Evolutionary conservation across 2,329 filamentous ascomycete species (phyloP), one percentile per base, ranked within the genome.

Genomic region (Nemania abortiva): DNA sequence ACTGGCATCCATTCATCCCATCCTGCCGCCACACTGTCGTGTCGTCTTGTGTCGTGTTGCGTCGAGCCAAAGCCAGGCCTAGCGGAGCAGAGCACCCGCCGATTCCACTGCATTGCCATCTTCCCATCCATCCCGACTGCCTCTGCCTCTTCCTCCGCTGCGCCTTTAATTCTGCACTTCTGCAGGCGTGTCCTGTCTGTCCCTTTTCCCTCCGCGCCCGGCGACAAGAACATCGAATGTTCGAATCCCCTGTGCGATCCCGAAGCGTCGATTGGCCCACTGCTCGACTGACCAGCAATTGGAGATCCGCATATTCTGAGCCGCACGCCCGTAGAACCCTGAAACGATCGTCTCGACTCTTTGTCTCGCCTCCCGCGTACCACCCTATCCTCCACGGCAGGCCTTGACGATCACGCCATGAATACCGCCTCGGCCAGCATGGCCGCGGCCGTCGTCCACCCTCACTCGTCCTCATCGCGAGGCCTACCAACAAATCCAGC

Each of bases 381-480:
- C 47, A 63, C 53, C 47, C 52, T 61, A 67, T 22, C 66, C 42
- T 37, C 45, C 31, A 24, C 29, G 45, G 45, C 54, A 22, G 20
- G 57, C 31, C 59, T 62, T 47, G 31, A 50, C 49, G 37, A 57
- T 63, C 50, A 52, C 54, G 55, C 63, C 68, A 78, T 78, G 76
- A 74, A 75, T 65, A 74, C 78, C 64, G 75, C 75, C 54, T 66
- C 76, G 57, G 77, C 75, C 56, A 75, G 74, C 45, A 77, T 78
- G 74, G 77, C 74, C 54, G 72, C 77, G 66, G 71, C 77, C 52
- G 70, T 76, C 53, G 73, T 78, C 37, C 73, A 76, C 52, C 71
- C 74, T 69, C 75, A 75, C 57, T 72, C 77, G n/a, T 75, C 76
- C 47, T 61, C 68, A 6, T 76, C 77, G 52, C 74, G 77, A 75